Conservation (phyloP, 1,284 basidiomycete species). For the Ceratobasidium papillatum region DNA sequence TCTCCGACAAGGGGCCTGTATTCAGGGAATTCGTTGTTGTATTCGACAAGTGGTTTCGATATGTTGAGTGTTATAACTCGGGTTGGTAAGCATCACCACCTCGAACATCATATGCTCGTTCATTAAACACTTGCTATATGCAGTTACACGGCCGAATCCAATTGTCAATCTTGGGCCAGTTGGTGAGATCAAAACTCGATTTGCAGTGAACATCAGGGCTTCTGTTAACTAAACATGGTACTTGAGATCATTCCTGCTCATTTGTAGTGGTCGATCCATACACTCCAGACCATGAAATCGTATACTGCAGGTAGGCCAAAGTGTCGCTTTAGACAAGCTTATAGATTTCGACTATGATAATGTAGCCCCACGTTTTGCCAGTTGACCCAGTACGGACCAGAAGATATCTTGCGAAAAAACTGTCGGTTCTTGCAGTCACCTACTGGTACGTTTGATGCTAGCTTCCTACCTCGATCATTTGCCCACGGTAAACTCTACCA, state of each 20-base stretch:
- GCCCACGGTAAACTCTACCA: background rate
- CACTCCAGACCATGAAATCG: constrained; percentile 31
- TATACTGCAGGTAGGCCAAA: constrained; percentile 27
- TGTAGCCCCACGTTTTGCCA: constrained; percentile 32
- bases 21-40: constrained; percentile 27
- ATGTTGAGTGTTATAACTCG: constrained; percentile 36
- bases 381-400: constrained; percentile 17
- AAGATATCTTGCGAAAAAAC: constrained; percentile 30
- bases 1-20: constrained; percentile 31
- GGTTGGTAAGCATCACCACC: background rate
- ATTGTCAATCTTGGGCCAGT: constrained; percentile 33
- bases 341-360: background rate
- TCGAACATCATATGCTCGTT: background rate
- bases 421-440: constrained; percentile 34
- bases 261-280: constrained; percentile 37
- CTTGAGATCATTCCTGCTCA: constrained; percentile 28
- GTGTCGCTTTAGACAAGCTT: background rate
- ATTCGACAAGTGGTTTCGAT: constrained; percentile 36
- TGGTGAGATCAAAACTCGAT: constrained; percentile 25
- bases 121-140: background rate
- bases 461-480: background rate
- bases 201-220: background rate
- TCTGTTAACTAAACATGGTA: background rate
- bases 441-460: background rate
- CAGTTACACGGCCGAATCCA: constrained; percentile 36